Conservation (phyloP, 2,329 filamentous ascomycete genomes). For the Cordyceps militaris region DNA sequence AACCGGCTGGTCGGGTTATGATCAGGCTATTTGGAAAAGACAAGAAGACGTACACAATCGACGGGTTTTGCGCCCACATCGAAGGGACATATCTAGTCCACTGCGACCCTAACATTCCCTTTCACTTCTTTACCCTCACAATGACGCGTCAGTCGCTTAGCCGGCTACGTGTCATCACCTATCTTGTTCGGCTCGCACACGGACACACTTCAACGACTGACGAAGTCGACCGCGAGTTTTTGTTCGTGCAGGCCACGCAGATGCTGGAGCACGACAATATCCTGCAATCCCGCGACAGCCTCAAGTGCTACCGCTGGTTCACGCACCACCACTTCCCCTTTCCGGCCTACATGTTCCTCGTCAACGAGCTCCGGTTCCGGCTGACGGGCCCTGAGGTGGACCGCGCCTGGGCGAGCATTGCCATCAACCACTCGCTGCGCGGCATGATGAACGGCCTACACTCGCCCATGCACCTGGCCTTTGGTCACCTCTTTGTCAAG, state of each 20-base stretch:
- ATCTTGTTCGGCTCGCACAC: constrained; percentile 43
- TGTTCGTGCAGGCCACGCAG: constrained; percentile 48
- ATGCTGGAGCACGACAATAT: constrained; percentile 55
- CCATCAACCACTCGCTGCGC: constrained; percentile 46
- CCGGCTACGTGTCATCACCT: constrained; percentile 49
- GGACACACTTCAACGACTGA: constrained; percentile 32
- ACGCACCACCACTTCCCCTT: constrained; percentile 53
- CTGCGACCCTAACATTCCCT: constrained; percentile 51
- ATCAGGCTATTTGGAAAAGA: constrained; percentile 44
- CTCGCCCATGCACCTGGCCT: constrained; percentile 51
- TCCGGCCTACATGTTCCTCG: constrained; percentile 53
- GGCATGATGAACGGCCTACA: constrained; percentile 42
- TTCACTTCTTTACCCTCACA: constrained; percentile 52
- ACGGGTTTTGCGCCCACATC: constrained; percentile 47
- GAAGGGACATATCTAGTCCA: constrained; percentile 48
- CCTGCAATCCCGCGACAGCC: constrained; percentile 42
- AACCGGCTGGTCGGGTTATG: constrained; percentile 25
- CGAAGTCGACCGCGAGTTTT: constrained; percentile 41
- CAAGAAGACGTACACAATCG: constrained; percentile 41
- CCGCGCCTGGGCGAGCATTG: constrained; percentile 51
- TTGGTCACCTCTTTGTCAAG: constrained; percentile 52
- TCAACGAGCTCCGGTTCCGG: constrained; percentile 47
- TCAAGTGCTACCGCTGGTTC: constrained; percentile 52
- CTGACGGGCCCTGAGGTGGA: constrained; percentile 49
- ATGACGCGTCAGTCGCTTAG: constrained; percentile 50